Conservation (phyloP, 352 stramenopile species). For the Phytopythium montanum region DNA sequence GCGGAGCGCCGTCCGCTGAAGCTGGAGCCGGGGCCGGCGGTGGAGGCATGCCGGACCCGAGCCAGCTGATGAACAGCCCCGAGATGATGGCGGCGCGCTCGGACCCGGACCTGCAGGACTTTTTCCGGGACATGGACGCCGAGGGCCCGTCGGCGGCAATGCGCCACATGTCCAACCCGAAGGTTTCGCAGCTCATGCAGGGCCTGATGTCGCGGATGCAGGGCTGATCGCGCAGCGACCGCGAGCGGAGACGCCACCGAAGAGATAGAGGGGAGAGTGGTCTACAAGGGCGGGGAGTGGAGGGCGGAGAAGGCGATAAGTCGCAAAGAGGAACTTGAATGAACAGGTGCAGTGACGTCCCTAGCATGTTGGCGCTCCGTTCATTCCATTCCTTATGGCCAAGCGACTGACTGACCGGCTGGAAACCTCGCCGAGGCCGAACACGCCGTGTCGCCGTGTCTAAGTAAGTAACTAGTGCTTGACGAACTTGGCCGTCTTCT, state of each 20-base stretch:
- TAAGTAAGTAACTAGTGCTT: conserved; percentile 43
- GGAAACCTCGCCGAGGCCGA: background rate
- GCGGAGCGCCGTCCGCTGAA: conserved; percentile 14
- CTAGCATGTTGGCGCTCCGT: background rate
- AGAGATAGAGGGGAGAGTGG: conserved; percentile 3
- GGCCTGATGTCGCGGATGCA: conserved; percentile 66
- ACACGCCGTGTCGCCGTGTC: background rate
- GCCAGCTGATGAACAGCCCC: conserved; percentile 66
- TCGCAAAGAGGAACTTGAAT: background rate
- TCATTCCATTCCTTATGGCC: background rate
- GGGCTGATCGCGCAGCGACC: conserved; percentile 18
- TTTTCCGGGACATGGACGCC: conserved; percentile 77
- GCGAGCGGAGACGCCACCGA: background rate
- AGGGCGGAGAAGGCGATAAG: background rate
- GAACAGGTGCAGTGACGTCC: background rate
- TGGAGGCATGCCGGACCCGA: conserved; percentile 69
- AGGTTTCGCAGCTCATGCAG: conserved; percentile 80
- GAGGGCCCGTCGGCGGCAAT: conserved; percentile 76
- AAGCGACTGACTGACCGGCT: background rate
- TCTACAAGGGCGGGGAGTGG: background rate
- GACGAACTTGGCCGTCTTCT: conserved; percentile 63
- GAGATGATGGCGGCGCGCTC: conserved; percentile 63
- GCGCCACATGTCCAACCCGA: conserved; percentile 87
- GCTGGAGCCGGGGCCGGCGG: conserved; percentile 11
- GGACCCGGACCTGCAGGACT: conserved; percentile 73